phyloP scores from a whole-genome alignment of 73 alveolate genomes.

The Tetrahymena elliotti region DNA sequence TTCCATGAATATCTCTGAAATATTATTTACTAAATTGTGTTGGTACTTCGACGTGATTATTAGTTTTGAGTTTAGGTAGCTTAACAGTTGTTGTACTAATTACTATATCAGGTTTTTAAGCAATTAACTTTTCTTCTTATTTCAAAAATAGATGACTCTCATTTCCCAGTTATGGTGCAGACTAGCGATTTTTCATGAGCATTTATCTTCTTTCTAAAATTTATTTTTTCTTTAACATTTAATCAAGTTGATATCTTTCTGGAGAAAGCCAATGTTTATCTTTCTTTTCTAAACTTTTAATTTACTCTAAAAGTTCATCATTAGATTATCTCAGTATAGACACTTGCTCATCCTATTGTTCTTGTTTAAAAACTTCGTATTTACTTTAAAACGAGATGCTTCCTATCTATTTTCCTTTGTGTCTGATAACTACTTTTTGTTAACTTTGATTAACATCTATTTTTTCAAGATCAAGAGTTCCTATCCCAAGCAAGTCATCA shows the following conservation, averaged over 20 bases:
- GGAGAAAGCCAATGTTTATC: neutral
- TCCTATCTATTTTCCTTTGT: neutral
- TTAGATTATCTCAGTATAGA: neutral
- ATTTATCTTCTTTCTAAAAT: neutral
- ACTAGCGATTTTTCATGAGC: neutral
- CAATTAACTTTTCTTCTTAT: neutral
- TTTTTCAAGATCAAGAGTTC: neutral
- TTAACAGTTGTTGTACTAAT: neutral
- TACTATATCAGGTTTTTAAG: neutral
- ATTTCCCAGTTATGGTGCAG: neutral
- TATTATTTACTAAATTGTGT: neutral
- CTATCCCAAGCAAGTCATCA: neutral
- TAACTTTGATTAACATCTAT: neutral
- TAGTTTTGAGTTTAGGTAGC: neutral
- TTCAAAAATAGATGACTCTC: neutral
- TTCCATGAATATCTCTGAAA: neutral
- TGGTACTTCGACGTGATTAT: neutral
- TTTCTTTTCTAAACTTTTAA: neutral
- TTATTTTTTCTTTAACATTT: neutral
- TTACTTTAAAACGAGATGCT: neutral
- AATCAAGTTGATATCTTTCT: neutral
- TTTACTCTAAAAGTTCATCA: neutral
- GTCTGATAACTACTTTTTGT: neutral
- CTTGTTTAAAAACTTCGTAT: neutral
- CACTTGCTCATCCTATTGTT: neutral